Base-by-base conservation (phyloP, 192 early-diverging fungal genomes). In the Lobosporangium transversale region DNA sequence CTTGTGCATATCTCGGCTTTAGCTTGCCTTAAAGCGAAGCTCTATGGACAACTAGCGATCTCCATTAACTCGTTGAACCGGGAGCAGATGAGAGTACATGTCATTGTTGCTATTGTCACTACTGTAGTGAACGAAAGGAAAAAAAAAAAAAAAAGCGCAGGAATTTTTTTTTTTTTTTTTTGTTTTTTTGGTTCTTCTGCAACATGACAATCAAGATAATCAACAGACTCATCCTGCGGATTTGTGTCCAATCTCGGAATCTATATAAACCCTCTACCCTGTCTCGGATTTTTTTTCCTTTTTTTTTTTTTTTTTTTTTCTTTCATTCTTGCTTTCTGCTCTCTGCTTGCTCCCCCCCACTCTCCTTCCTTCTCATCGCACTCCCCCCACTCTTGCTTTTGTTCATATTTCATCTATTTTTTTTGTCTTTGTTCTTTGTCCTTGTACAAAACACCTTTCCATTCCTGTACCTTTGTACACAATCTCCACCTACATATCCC, bases 231-330 rank as follows among this genome's bases (percentile, higher is more conserved):
- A 36, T 53, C 33, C 49, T 36, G 43, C 48, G 18, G 17, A n/a
- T 17, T 14, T 52, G 7, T 53, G 29, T 32, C 7, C 27, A 30
- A 24, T 44, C 58, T 31, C 58, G 49, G 62, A 75, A 66, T 26
- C 23, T 74, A 75, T 75, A 49, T 55, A 75, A 75, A 75, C 58
- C 51, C 44, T 43, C 56, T 26, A 18, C 54, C 45, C 43, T 30
- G 26, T 31, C 58, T 65, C 59, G 63, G 62, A 20, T 30, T 60
- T 65, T 64, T 51, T 63, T 40, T 51, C 31, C 61, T 45, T 48
- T 44, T 33, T n/a, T 59, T 24, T 47, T 23, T 8, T 49, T 37
- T 55, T 50, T 50, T 7, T 18, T 40, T 35, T 42, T 42, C 26
- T 23, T 29, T 45, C 20, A 30, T 55, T 3, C 65, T 24, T 71